Evolutionary conservation across 495 filamentous ascomycete species (phyloP), one percentile per base, ranked within the genome.

Genomic region (Penicillium paradoxum): DNA sequence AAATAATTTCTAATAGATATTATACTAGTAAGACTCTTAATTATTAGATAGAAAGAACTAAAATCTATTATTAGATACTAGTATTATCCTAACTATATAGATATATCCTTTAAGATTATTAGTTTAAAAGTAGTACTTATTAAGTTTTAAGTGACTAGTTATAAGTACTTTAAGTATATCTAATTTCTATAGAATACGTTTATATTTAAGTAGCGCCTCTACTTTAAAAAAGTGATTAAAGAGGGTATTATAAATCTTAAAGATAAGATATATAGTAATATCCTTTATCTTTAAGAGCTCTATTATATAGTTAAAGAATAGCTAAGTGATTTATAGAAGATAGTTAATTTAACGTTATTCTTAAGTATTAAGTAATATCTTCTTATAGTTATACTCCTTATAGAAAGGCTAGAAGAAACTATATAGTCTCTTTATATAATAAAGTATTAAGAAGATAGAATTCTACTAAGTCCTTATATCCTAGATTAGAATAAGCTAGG

Each of bases 11-110:
- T 32, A 18, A 6, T 45, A 45, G 14, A 1, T 32, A 30, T 45
- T 19, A 45, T 6, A 11, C 6, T 45, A 45, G 1, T 45, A 17
- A 29, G 4, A 10, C 14, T 57, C 29, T 25, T 25, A 52, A 24
- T 53, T 45, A 29, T 48, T 36, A 19, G 22, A 24, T 29, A 24
- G n/a, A 39, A 57, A 57, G 48, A 57, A 57, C n/a, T 57, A 10
- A 24, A 57, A 45, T 18, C 37, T 52, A 30, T 24, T 53, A 13
- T 11, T 30, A 22, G 29, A 30, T 0, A n/a, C n/a, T n/a, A 57
- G 44, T 29, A 57, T 57, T 15, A 32, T 57, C 6, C 21, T 43
- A 38, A 57, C 9, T 18, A 45, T 30, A 25, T 53, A 57, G 17
- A 57, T 30, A 38, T 57, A 37, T 14, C 27, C 32, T 45, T 32